These are phyloP conservation scores for Pseudonitzschia delicatissima DNA, from an alignment of 108 stramenopile genomes.

Conservation along the genomic window DNA sequence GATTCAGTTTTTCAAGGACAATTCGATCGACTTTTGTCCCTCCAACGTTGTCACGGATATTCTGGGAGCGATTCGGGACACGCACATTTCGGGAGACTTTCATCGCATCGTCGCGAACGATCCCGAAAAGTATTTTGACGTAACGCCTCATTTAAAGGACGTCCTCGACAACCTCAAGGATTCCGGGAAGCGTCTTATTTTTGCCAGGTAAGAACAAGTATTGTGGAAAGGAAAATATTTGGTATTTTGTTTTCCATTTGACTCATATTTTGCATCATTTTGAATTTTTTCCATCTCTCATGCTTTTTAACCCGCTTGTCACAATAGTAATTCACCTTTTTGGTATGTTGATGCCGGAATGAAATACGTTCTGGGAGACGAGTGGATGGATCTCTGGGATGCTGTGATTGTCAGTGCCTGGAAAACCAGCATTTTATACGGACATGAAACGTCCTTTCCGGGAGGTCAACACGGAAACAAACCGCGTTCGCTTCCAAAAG, in stretches of 20 bases:
- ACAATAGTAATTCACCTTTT: constrained; percentile 76
- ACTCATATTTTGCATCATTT: not conserved
- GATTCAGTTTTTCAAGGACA: constrained; percentile 87
- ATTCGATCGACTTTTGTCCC: constrained; percentile 74
- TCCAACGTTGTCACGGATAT: constrained; percentile 84
- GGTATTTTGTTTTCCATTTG: not conserved
- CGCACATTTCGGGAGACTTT: constrained; percentile 94
- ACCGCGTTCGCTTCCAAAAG: constrained; percentile 60
- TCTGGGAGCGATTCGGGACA: constrained; percentile 77
- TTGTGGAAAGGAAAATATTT: not conserved
- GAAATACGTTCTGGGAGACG: constrained; percentile 86
- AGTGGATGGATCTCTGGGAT: constrained; percentile 83
- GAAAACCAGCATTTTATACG: constrained; percentile 94
- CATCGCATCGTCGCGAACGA: constrained; percentile 82
- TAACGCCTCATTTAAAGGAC: constrained; percentile 69
- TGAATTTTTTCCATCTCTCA: not conserved
- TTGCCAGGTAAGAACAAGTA: constrained; percentile 45
- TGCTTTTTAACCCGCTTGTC: too few species aligned
- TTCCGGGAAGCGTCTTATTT: constrained; percentile 72
- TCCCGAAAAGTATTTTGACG: constrained; percentile 75
- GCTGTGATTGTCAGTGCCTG: constrained; percentile 81
- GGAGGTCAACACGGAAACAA: constrained; percentile 58
- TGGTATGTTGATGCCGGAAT: constrained; percentile 94
- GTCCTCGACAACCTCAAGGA: constrained; percentile 67
- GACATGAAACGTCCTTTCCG: constrained; percentile 83